These are phyloP conservation scores for Apiotrichum veenhuisii DNA, from an alignment of 1,284 basidiomycete genomes.

Conservation along the genomic window DNA sequence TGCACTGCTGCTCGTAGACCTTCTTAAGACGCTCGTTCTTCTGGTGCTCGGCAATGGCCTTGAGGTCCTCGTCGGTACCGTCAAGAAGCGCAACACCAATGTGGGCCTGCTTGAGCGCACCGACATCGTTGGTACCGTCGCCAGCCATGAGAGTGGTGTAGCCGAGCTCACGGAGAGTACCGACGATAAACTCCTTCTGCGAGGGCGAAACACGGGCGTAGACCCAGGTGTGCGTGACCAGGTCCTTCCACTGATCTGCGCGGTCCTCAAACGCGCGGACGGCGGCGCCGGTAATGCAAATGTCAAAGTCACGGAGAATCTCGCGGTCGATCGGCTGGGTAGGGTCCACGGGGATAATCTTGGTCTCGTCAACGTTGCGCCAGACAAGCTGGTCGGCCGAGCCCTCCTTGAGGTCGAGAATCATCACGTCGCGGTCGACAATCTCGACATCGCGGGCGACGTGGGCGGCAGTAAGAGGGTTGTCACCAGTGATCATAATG, in stretches of 20 bases:
- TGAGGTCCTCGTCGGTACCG: constrained; percentile 81
- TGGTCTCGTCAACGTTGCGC: constrained; percentile 85
- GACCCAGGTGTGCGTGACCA: constrained; percentile 91
- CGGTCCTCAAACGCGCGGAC: constrained; percentile 72
- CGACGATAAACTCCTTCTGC: constrained; percentile 90
- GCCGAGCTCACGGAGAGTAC: constrained; percentile 77
- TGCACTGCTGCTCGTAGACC: constrained; percentile 90
- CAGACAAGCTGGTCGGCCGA: constrained; percentile 74
- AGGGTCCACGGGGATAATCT: constrained; percentile 76
- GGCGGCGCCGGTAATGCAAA: constrained; percentile 88
- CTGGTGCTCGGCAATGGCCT: constrained; percentile 89
- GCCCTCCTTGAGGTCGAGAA: constrained; percentile 82
- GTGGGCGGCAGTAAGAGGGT: constrained; percentile 89
- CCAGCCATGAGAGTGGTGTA: constrained; percentile 93
- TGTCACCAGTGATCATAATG: constrained; percentile 97
- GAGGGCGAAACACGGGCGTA: constrained; percentile 93
- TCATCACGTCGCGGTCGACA: constrained; percentile 85
- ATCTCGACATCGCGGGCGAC: constrained; percentile 93
- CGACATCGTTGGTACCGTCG: constrained; percentile 95
- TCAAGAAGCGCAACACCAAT: constrained; percentile 89
- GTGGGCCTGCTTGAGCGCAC: constrained; percentile 92
- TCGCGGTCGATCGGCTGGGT: constrained; percentile 67
- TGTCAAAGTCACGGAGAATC: constrained; percentile 80
- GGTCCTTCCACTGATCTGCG: constrained; percentile 59
- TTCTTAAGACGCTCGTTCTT: constrained; percentile 84